phyloP scores from a whole-genome alignment of 345 rosid genomes.

The Murraya paniculata region DNA sequence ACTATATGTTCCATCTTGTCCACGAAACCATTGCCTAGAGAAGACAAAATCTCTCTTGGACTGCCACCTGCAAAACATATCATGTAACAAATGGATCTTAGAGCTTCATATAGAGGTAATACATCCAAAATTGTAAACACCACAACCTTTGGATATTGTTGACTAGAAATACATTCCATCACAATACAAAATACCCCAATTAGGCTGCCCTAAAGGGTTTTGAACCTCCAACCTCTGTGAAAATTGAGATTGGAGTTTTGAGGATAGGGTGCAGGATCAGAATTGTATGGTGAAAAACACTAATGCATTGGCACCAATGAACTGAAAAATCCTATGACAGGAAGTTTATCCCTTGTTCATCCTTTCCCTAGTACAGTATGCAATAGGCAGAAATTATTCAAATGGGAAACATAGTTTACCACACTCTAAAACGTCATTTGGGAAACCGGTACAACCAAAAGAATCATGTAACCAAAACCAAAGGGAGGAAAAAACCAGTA shows the following conservation, averaged over 20 bases:
- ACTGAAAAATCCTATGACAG: background rate
- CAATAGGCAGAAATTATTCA: background rate
- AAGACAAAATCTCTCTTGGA: slow-evolving; percentile 89
- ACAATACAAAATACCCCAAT: background rate
- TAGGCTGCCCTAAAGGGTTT: background rate
- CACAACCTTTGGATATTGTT: background rate
- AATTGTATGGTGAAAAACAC: background rate
- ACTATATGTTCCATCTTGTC: slow-evolving; percentile 98
- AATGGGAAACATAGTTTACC: background rate
- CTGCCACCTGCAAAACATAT: slow-evolving; percentile 71
- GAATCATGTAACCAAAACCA: slow-evolving; percentile 6
- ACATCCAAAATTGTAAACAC: background rate
- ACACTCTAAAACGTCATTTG: background rate
- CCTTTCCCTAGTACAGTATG: background rate
- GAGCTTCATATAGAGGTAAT: background rate
- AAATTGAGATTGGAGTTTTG: background rate
- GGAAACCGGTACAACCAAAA: slow-evolving; percentile 1
- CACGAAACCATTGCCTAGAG: slow-evolving; percentile 96
- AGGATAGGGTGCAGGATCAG: background rate
- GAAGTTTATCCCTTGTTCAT: background rate
- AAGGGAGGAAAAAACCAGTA: background rate
- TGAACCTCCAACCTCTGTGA: background rate
- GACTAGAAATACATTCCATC: background rate
- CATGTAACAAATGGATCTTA: slow-evolving; percentile 15
- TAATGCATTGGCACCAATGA: background rate